Base-by-base conservation (phyloP, 2,329 filamentous ascomycete genomes). In the Exophiala oligosperma region DNA sequence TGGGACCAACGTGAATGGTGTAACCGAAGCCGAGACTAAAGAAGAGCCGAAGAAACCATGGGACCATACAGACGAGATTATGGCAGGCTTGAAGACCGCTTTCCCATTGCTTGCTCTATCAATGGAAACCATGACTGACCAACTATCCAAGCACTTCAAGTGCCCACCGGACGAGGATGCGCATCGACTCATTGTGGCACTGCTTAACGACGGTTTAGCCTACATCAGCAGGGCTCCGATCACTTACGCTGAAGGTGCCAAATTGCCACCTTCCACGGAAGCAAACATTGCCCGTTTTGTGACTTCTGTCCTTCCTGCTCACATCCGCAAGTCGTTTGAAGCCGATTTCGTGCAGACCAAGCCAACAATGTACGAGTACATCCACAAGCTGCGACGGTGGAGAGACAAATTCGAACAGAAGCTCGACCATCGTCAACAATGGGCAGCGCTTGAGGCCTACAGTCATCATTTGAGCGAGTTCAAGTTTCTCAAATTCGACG, bases 41-140 rank as follows among this genome's bases (percentile, higher is more conserved):
- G 75, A 79, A 51, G 75, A 76, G 54, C 76, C 77, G 11, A 92
- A 91, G 76, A 91, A 90, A 64, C 92, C 95, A 0, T 97, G 94
- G 94, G 94, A 99, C 71, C 88, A 95, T 67, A 93, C 92, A 0
- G 94, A 99, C 67, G 92, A 97, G 71, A 91, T 99, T 60, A 92
- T 96, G 82, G 90, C 92, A 35, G 90, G 92, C 29, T 85, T 99
- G 54, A 97, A 99, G 80, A 97, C 94, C 5, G 92, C 93, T 0
- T 99, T 97, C 80, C 94, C 94, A 24, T 82, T 99, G 17, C 83
- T 99, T 67, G 94, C 95, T 8, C 79, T 97, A 44, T 97, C 93
- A 0, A 97, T 99, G 94, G 94, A 99, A 77, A 96, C 93, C 0
- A 99, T 97, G 92, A 92, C 97, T 29, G 94, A 99, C 71, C 93